Evolutionary conservation across 805 yeast species (phyloP), one percentile per base, ranked within the genome.

Genomic region (Hanseniaspora jakobsenii): DNA sequence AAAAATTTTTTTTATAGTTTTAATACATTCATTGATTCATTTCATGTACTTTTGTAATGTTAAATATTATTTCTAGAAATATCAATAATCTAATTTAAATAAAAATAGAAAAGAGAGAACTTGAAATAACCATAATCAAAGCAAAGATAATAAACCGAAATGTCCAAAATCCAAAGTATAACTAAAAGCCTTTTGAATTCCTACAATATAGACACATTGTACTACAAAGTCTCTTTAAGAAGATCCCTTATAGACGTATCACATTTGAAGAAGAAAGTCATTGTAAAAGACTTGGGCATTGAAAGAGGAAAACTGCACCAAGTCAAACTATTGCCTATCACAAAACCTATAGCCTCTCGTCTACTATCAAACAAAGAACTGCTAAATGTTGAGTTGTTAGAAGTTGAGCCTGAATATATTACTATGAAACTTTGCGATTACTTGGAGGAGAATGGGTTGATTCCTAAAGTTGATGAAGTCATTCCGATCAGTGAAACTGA

Each of bases 221-320:
- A 34, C 5, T 42, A 42, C 17, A 42, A 42, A 28, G 32, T 37
- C 24, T 26, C 39, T 16, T 23, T 42, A n/a, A 42, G 32, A 35
- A 42, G 46, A 42, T 42, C 46, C 22, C 32, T 42, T 14, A 30
- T 35, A 28, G 46, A 42, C 29, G 32, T 42, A 18, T 32, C 46
- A 22, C 46, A 42, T 22, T 17, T 13, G 18, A 35, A 42, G n/a
- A 42, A 29, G 22, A 30, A 30, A 12, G 26, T 42, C 2, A 19
- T 42, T n/a, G 13, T 29, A 12, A 24, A 42, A 17, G 26, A 35
- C 17, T 34, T 34, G 28, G 46, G 46, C 7, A 35, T 42, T 9
- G 29, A 24, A 2, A 28, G 29, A 8, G 30, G 31, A 16, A 42
- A 42, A n/a, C 9, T 42, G n/a, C 32, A 42, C 23, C 37, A 42